A percentile compares a stretch with the other conserved stretches of the same genome.
Conservation (phyloP, 306 rosid genomes). For the Cotoneaster glaucophyllus region DNA sequence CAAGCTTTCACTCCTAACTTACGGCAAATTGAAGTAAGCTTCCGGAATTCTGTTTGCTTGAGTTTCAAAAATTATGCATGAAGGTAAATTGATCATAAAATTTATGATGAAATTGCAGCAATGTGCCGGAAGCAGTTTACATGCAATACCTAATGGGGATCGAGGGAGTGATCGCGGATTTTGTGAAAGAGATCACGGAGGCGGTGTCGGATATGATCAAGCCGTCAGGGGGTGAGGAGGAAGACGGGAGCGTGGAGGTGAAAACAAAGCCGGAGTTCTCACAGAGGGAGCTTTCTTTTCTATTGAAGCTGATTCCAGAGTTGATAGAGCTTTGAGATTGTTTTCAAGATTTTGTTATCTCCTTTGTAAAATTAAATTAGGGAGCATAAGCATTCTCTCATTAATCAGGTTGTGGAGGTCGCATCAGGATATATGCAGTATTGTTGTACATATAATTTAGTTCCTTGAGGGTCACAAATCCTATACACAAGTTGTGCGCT, state of each 20-base stretch:
- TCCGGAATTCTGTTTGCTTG: not conserved
- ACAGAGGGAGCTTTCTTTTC: conserved; percentile 66
- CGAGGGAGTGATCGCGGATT: conserved; percentile 86
- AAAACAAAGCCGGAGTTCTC: conserved; percentile 68
- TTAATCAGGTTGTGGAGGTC: not conserved
- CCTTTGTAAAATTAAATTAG: not conserved
- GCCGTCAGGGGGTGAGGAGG: conserved; percentile 29
- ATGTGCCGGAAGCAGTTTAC: conserved; percentile 83
- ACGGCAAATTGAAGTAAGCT: conserved; percentile 74
- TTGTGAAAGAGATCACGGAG: conserved; percentile 70
- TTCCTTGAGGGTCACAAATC: too few relatives aligned
- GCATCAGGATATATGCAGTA: too few relatives aligned
- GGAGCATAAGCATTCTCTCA: not conserved
- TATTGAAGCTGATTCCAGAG: conserved; percentile 73
- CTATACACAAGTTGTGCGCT: too few relatives aligned
- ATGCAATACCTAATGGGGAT: conserved; percentile 89
- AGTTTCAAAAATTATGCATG: not conserved
- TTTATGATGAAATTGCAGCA: conserved; percentile 34
- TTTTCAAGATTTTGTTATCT: not conserved
- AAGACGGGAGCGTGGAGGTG: conserved; percentile 28
- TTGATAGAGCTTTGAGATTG: conserved; percentile 38
- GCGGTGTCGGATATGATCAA: conserved; percentile 51
- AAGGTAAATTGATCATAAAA: not conserved
- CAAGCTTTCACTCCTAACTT: conserved; percentile 71
- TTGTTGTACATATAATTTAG: too few relatives aligned